A percentile compares a stretch with the other conserved stretches of the same genome.
Conservation (phyloP, 352 stramenopile genomes). For the Phytopythium boreale region DNA sequence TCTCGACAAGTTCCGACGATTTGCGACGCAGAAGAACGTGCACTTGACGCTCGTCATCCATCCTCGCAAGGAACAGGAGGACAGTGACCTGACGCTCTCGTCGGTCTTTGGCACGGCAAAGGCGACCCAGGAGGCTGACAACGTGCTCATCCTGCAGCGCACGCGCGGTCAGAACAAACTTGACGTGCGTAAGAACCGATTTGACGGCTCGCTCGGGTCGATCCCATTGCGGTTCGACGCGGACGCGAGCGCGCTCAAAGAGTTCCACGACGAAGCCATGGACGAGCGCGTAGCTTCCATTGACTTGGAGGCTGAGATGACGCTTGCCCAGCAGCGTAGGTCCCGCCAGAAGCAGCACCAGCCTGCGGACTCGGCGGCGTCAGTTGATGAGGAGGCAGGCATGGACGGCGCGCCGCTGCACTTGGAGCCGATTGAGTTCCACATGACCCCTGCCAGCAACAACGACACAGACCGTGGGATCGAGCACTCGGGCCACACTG, state of each 20-base stretch:
- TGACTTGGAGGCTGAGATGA: slow-evolving; percentile 77
- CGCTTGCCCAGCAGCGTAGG: slow-evolving; percentile 53
- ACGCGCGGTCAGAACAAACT: slow-evolving; percentile 89
- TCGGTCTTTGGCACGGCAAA: slow-evolving; percentile 99
- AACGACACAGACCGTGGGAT: background rate
- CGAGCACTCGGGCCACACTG: background rate
- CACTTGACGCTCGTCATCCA: slow-evolving; percentile 99
- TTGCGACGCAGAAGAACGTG: slow-evolving; percentile 97
- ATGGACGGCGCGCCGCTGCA: slow-evolving; percentile 1
- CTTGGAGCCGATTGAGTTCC: slow-evolving; percentile 8
- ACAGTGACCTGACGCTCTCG: slow-evolving; percentile 89
- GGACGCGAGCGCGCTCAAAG: slow-evolving; percentile 51
- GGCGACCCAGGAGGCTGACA: slow-evolving; percentile 99
- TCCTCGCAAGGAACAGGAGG: slow-evolving; percentile 97
- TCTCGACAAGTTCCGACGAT: slow-evolving; percentile 96
- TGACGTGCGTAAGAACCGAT: slow-evolving; percentile 97
- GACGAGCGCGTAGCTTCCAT: slow-evolving; percentile 65
- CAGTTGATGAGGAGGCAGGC: slow-evolving; percentile 7
- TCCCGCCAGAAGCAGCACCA: slow-evolving; percentile 4
- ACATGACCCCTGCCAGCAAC: background rate
- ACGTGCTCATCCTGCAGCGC: slow-evolving; percentile 98
- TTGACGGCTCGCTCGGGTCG: slow-evolving; percentile 89
- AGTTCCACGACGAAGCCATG: slow-evolving; percentile 70
- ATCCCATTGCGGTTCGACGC: slow-evolving; percentile 86
- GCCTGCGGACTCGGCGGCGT: background rate